A percentile compares a stretch with the other conserved stretches of the same genome.
These are phyloP conservation scores for Colletotrichum sp. DNA, from an alignment of 2,329 filamentous ascomycete species.

Conservation along the genomic window DNA sequence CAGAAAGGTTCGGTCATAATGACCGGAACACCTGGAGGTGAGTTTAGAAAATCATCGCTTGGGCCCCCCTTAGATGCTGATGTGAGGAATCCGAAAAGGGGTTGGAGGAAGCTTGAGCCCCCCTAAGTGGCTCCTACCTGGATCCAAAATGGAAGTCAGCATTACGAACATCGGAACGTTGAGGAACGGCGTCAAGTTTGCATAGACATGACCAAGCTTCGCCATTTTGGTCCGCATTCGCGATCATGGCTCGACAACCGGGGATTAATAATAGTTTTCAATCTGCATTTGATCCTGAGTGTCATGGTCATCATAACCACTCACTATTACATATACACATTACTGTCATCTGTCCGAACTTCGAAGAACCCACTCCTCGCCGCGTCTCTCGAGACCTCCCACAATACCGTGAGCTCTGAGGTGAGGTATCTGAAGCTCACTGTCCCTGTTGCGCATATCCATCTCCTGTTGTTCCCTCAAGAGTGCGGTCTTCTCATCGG, in stretches of 20 bases:
- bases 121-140: constrained; percentile 40
- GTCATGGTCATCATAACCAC: background rate
- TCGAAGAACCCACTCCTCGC: background rate
- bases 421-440: background rate
- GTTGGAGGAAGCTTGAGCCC: constrained; percentile 49
- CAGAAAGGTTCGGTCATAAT: constrained; percentile 48
- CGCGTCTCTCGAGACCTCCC: background rate
- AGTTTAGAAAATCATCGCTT: background rate
- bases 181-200: constrained; percentile 38
- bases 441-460: background rate
- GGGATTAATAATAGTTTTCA: background rate
- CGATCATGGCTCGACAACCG: background rate
- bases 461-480: background rate
- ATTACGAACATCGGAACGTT: constrained; percentile 46
- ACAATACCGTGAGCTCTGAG: background rate
- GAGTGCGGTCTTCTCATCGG: background rate
- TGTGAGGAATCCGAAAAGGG: constrained; percentile 22
- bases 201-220: background rate
- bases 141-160: constrained; percentile 42
- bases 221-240: background rate
- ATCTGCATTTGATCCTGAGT: background rate
- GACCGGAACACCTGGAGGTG: constrained; percentile 50
- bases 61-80: background rate
- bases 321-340: background rate
- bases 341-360: background rate